Percentiles rank a stretch among this genome's conserved stretches.
Conservation (phyloP, 495 filamentous ascomycete genomes). For the Xylaria intraflava region DNA sequence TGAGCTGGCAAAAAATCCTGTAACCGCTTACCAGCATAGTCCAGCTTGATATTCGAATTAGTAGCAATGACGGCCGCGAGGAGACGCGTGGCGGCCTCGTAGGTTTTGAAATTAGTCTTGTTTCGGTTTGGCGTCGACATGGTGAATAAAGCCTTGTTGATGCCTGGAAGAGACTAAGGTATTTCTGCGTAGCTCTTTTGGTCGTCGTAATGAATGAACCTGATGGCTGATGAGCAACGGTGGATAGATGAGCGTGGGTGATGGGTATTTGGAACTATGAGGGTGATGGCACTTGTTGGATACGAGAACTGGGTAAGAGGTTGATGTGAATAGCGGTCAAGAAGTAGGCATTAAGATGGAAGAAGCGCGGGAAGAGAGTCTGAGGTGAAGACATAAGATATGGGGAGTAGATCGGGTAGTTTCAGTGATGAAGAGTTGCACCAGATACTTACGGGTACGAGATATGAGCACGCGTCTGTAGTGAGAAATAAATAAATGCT, state of each 20-base stretch:
- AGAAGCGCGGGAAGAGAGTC: not conserved
- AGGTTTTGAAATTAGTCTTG: constrained; percentile 42
- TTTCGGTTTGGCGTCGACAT: constrained; percentile 1
- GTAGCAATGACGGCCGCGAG: constrained; percentile 47
- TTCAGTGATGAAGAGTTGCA: not conserved
- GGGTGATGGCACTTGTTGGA: not conserved
- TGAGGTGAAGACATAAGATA: not conserved
- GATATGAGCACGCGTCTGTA: not conserved
- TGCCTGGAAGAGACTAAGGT: not conserved
- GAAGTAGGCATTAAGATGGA: not conserved
- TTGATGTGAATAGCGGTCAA: not conserved
- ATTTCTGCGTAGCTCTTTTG: not conserved
- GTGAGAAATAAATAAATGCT: not conserved
- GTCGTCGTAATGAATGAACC: not conserved
- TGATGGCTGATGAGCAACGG: not conserved
- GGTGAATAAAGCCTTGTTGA: not conserved
- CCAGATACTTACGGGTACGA: not conserved
- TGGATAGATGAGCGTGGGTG: not conserved
- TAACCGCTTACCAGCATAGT: constrained; percentile 43
- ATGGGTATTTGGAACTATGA: not conserved
- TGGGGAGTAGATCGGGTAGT: not conserved
- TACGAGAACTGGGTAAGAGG: not conserved
- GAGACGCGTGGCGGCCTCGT: constrained; percentile 42
- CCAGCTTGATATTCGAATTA: constrained; percentile 34
- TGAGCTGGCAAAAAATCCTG: not conserved